Percentiles rank a stretch among this genome's conserved stretches.
Conservation (phyloP, 1,139 yeast species). For the Candida tetrigidarum region DNA sequence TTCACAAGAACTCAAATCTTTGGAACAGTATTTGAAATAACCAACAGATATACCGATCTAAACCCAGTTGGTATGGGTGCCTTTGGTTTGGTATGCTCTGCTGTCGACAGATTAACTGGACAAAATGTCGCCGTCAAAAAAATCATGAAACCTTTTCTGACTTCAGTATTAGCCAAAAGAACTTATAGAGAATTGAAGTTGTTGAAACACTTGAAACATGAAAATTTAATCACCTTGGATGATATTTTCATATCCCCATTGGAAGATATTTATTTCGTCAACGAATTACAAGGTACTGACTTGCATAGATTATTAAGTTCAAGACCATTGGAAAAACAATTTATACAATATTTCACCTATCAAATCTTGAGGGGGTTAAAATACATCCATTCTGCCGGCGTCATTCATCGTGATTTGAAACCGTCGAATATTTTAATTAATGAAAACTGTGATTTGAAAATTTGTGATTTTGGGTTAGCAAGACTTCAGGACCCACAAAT, state of each 20-base stretch:
- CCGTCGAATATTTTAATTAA: conserved; percentile 92
- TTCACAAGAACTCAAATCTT: conserved; percentile 62
- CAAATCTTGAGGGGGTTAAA: conserved; percentile 93
- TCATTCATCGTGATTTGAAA: conserved; percentile 92
- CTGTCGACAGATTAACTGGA: conserved; percentile 85
- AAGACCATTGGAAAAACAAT: conserved; percentile 93
- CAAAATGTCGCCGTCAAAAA: conserved; percentile 97
- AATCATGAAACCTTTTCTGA: conserved; percentile 96
- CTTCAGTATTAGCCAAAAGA: conserved; percentile 93
- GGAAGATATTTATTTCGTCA: conserved; percentile 96
- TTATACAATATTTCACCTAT: conserved; percentile 93
- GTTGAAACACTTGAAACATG: conserved; percentile 92
- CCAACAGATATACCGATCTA: conserved; percentile 85
- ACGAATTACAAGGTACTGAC: conserved; percentile 97
- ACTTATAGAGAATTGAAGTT: conserved; percentile 95
- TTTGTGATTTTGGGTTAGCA: conserved; percentile 97
- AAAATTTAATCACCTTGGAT: conserved; percentile 88
- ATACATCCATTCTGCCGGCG: conserved; percentile 97
- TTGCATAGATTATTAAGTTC: conserved; percentile 88
- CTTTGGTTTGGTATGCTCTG: conserved; percentile 96
- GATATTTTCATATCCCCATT: conserved; percentile 94
- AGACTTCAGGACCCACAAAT: conserved; percentile 98
- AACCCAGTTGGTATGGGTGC: conserved; percentile 99
- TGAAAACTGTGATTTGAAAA: conserved; percentile 94
- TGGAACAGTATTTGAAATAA: conserved; percentile 94